phyloP scores from a whole-genome alignment of 2,329 filamentous ascomycete species.

The Mycosphaerella sp. region DNA sequence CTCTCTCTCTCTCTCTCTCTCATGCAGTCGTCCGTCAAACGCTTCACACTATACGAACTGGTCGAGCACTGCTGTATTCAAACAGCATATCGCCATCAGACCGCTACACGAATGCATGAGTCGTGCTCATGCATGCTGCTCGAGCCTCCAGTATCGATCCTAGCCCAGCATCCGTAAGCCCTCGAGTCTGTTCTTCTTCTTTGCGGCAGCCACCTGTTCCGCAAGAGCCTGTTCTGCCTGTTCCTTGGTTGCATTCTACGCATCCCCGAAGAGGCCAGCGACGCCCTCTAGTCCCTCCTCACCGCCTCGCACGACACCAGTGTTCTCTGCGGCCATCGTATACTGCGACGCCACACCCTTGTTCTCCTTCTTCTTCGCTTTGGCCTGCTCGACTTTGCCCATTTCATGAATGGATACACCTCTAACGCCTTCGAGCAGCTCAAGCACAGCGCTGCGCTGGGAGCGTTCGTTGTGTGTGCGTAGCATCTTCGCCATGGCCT shows the following conservation, averaged over 20 bases:
- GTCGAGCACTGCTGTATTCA: too few species aligned
- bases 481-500: constrained; percentile 38
- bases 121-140: too few species aligned
- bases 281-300: constrained; percentile 40
- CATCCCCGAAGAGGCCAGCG: constrained; percentile 40
- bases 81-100: too few species aligned
- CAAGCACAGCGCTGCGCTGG: constrained; percentile 74
- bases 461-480: constrained; percentile 53
- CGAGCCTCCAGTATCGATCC: too few species aligned
- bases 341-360: constrained; percentile 29
- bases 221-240: neutral
- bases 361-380: constrained; percentile 26
- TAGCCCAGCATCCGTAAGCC: too few species aligned
- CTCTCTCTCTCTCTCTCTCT: too few species aligned
- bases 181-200: neutral
- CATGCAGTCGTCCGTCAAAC: too few species aligned
- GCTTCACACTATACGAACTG: too few species aligned
- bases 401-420: constrained; percentile 91
- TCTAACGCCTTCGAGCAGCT: constrained; percentile 77
- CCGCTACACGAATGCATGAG: too few species aligned
- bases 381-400: constrained; percentile 60
- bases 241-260: constrained; percentile 4
- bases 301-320: constrained; percentile 35
- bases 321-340: constrained; percentile 38
- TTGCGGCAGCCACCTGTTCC: neutral